Evolutionary conservation across 495 filamentous ascomycete genomes (phyloP).

Genomic region (Aspergillus asperescens): DNA sequence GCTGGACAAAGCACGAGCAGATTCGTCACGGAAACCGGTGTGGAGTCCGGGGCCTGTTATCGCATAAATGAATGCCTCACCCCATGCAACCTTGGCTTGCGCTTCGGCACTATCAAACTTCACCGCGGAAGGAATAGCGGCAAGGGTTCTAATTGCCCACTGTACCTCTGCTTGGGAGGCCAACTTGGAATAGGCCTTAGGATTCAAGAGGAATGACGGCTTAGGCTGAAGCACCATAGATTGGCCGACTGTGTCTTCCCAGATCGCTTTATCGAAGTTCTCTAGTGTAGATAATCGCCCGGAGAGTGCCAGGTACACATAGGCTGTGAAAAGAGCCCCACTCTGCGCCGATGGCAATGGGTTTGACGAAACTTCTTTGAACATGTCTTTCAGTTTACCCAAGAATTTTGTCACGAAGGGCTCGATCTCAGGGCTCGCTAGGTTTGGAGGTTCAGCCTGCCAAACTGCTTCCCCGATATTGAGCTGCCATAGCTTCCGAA

Average conservation of each 20-base stretch:
- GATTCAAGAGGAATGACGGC: constrained; percentile 78
- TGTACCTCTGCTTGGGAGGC: constrained; percentile 61
- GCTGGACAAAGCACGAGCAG: constrained; percentile 51
- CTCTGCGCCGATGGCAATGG: constrained; percentile 68
- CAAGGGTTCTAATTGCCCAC: constrained; percentile 70
- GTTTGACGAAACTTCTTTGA: constrained; percentile 70
- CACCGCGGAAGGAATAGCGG: constrained; percentile 48
- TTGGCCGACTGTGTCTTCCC: constrained; percentile 53
- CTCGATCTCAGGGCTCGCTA: constrained; percentile 40
- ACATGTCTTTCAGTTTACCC: constrained; percentile 64
- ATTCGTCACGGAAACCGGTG: constrained; percentile 52
- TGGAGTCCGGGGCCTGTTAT: constrained; percentile 57
- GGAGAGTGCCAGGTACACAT: constrained; percentile 62
- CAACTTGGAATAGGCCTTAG: constrained; percentile 76
- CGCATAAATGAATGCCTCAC: constrained; percentile 74
- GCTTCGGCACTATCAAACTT: constrained; percentile 31
- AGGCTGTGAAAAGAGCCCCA: constrained; percentile 68
- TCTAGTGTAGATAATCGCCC: constrained; percentile 28
- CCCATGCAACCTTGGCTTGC: constrained; percentile 57
- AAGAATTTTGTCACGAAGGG: constrained; percentile 48
- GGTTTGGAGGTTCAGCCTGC: constrained; percentile 41
- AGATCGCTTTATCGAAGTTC: constrained; percentile 30
- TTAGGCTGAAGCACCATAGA: constrained; percentile 63
- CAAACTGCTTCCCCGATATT: constrained; percentile 69
- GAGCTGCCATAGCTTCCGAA: constrained; percentile 77